These are phyloP conservation scores for Boletus sp. DNA, from an alignment of 768 basidiomycete genomes.

Conservation along the genomic window DNA sequence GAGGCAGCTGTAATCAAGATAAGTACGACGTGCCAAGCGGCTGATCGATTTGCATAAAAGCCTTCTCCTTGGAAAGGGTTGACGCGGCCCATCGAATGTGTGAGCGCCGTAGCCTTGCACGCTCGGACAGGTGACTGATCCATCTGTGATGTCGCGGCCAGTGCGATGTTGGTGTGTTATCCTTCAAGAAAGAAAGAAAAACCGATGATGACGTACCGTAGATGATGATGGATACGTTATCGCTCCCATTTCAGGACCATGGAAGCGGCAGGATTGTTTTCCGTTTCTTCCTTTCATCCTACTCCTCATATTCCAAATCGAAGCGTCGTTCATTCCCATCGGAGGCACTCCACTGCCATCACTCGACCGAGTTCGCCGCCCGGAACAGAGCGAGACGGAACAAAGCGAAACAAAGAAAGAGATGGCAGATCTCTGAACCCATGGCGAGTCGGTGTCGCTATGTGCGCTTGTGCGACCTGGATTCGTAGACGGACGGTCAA, in stretches of 20 bases:
- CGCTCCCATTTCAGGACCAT: not conserved
- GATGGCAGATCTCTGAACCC: not conserved
- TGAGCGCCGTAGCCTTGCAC: not conserved
- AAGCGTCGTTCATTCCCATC: slow-evolving; percentile 8
- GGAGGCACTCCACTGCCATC: slow-evolving; percentile 8
- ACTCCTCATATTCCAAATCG: slow-evolving; percentile 9
- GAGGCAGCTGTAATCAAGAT: slow-evolving; percentile 8
- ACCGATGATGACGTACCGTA: not conserved
- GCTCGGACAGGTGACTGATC: not conserved
- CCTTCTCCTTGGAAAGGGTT: slow-evolving; percentile 6
- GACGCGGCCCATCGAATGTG: not conserved
- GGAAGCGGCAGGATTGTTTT: not conserved
- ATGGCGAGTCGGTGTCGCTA: not conserved
- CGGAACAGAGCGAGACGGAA: slow-evolving; percentile 11
- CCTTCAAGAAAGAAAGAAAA: too few species aligned
- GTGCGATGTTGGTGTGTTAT: too few species aligned
- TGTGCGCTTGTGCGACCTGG: not conserved
- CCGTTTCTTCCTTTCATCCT: slow-evolving; percentile 6
- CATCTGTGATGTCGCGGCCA: not conserved
- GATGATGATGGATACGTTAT: not conserved
- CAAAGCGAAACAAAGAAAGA: slow-evolving; percentile 3
- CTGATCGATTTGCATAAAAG: slow-evolving; percentile 19
- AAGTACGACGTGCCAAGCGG: slow-evolving; percentile 1
- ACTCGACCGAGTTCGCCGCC: slow-evolving; percentile 2
- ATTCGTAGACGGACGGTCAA: not conserved